phyloP scores from a whole-genome alignment of 257 asterid species.

The Nicotiana sylvestris region DNA sequence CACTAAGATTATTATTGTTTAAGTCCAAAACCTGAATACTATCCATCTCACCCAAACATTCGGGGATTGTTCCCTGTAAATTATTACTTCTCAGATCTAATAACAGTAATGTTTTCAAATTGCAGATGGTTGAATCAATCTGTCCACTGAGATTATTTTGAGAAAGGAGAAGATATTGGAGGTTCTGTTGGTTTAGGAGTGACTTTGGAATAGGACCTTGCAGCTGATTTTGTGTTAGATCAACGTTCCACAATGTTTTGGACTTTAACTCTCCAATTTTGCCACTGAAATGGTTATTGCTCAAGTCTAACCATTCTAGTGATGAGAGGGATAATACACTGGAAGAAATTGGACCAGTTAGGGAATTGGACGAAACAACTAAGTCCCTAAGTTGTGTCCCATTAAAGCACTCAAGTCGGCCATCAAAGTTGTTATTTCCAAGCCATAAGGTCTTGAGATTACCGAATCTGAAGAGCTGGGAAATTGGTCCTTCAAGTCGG shows the following conservation, averaged over 20 bases:
- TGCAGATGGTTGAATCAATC: neutral
- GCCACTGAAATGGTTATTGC: neutral
- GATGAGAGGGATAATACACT: neutral
- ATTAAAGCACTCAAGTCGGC: neutral
- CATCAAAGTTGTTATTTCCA: fast-evolving
- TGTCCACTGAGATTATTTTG: neutral
- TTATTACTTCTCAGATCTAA: neutral
- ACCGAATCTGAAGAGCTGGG: neutral
- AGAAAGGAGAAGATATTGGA: fast-evolving
- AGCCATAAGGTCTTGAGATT: fast-evolving
- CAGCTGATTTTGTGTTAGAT: neutral
- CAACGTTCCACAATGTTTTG: fast-evolving
- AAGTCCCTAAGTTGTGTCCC: neutral
- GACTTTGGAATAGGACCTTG: neutral
- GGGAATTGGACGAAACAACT: neutral
- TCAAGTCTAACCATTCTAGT: neutral
- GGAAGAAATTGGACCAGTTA: neutral
- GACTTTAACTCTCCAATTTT: neutral
- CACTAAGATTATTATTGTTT: neutral
- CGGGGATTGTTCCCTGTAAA: neutral
- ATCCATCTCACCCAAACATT: neutral
- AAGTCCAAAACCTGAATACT: neutral
- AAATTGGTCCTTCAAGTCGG: neutral
- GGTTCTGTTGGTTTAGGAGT: neutral
- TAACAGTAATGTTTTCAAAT: fast-evolving